These are phyloP conservation scores for Emergomyces africanus DNA, from an alignment of 2,329 filamentous ascomycete genomes.

Conservation along the genomic window DNA sequence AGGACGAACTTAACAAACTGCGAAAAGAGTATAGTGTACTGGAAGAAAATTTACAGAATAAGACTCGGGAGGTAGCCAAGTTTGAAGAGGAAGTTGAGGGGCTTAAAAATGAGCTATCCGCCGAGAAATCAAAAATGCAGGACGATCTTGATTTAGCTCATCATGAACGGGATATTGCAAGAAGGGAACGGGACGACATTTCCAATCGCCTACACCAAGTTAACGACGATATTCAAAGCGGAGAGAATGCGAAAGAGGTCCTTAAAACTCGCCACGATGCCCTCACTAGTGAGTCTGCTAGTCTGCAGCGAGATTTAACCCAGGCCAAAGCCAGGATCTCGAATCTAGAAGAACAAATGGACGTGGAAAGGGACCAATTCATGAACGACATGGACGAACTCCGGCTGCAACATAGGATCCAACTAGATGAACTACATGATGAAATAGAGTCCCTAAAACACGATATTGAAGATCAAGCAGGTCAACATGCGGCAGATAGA, in stretches of 20 bases:
- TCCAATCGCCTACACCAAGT: slow-evolving; percentile 40
- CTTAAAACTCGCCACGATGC: slow-evolving; percentile 57
- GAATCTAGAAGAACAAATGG: slow-evolving; percentile 37
- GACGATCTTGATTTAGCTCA: slow-evolving; percentile 32
- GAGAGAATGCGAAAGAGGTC: slow-evolving; percentile 52
- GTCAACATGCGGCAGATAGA: slow-evolving; percentile 55
- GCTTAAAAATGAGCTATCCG: slow-evolving; percentile 26
- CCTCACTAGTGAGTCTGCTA: slow-evolving; percentile 50
- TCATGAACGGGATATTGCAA: slow-evolving; percentile 34
- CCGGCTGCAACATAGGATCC: slow-evolving; percentile 40
- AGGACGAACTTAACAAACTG: slow-evolving; percentile 49
- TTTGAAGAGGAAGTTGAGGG: slow-evolving; percentile 27
- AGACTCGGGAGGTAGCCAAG: slow-evolving; percentile 27
- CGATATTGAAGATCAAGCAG: slow-evolving; percentile 56
- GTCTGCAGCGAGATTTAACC: slow-evolving; percentile 53
- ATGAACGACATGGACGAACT: slow-evolving; percentile 50
- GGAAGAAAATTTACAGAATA: slow-evolving; percentile 32
- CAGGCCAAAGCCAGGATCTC: slow-evolving; percentile 31
- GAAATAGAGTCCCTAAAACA: slow-evolving; percentile 51
- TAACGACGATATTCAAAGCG: slow-evolving; percentile 47
- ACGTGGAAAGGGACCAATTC: slow-evolving; percentile 44
- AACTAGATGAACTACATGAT: slow-evolving; percentile 42
- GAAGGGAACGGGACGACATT: slow-evolving; percentile 29
- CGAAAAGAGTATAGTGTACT: slow-evolving; percentile 34
- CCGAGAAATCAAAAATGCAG: slow-evolving; percentile 25